Percentiles rank a stretch among this genome's conserved stretches.
phyloP scores from a whole-genome alignment of 352 stramenopile genomes.

The Pilasporangium apinafurcum region DNA sequence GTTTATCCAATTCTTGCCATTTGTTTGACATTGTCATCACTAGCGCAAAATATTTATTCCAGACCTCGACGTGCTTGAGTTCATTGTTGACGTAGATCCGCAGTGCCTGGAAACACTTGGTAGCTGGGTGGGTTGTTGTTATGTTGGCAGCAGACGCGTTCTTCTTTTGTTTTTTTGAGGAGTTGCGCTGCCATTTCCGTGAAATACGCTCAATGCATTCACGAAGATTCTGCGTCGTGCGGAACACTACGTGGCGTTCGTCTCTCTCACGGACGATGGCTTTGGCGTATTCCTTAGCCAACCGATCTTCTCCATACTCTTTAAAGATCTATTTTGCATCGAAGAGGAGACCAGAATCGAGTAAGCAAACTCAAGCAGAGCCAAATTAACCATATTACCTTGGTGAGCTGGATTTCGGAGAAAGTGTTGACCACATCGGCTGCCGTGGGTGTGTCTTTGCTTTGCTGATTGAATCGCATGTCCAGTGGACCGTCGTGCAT shows the following conservation, averaged over 20 bases:
- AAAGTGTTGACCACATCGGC: constrained; percentile 62
- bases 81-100: constrained; percentile 82
- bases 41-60: neutral
- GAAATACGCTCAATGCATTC: constrained; percentile 75
- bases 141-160: constrained; percentile 9
- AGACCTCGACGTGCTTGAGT: constrained; percentile 52
- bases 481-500: constrained; percentile 68
- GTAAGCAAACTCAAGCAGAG: too few species aligned
- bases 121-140: constrained; percentile 51
- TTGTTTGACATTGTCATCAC: neutral
- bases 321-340: constrained; percentile 56
- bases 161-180: constrained; percentile 7
- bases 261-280: constrained; percentile 68
- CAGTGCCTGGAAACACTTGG: constrained; percentile 72
- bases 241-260: constrained; percentile 35
- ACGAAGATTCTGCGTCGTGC: constrained; percentile 55
- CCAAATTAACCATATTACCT: constrained; percentile 3
- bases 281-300: constrained; percentile 79
- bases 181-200: constrained; percentile 43
- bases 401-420: constrained; percentile 70
- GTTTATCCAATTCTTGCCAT: neutral
- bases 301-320: constrained; percentile 59
- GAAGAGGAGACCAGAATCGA: too few species aligned
- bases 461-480: constrained; percentile 71
- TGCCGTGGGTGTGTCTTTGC: constrained; percentile 21